These are phyloP conservation scores for Tillandsia fasciculata DNA, from an alignment of 176 grass and related monocot genomes.

Conservation along the genomic window DNA sequence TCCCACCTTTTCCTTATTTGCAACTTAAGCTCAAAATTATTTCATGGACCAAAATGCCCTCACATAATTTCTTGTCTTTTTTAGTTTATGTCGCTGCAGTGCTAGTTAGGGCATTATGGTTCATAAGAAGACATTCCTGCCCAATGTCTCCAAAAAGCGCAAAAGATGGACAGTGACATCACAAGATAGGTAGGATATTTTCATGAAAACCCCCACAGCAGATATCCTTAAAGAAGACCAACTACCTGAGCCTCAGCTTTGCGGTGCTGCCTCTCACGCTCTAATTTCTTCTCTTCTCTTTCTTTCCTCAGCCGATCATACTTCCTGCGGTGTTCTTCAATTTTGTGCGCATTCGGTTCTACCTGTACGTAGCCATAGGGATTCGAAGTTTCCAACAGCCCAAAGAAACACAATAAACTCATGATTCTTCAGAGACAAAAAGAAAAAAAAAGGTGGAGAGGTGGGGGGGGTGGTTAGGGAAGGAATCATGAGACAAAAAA, in stretches of 20 bases:
- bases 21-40: too few relatives aligned
- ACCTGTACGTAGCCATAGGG: constrained; percentile 35
- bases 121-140: too few relatives aligned
- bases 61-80: too few relatives aligned
- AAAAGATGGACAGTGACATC: too few relatives aligned
- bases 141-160: too few relatives aligned
- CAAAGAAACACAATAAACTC: constrained; percentile 1
- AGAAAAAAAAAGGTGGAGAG: too few relatives aligned
- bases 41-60: too few relatives aligned
- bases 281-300: constrained; percentile 66
- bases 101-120: too few relatives aligned
- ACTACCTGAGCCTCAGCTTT: constrained; percentile 69
- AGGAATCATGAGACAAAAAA: too few relatives aligned
- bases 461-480: too few relatives aligned
- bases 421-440: background rate
- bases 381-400: background rate
- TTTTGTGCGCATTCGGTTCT: constrained; percentile 95
- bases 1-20: too few relatives aligned
- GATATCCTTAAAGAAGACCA: constrained; percentile 4
- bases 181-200: too few relatives aligned
- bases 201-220: background rate
- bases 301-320: constrained; percentile 85
- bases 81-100: background rate
- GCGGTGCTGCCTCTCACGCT: constrained; percentile 64
- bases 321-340: constrained; percentile 82